Evolutionary conservation across 1,139 yeast genomes (phyloP), one percentile per base, ranked within the genome.

Genomic region (Diutina sp.): DNA sequence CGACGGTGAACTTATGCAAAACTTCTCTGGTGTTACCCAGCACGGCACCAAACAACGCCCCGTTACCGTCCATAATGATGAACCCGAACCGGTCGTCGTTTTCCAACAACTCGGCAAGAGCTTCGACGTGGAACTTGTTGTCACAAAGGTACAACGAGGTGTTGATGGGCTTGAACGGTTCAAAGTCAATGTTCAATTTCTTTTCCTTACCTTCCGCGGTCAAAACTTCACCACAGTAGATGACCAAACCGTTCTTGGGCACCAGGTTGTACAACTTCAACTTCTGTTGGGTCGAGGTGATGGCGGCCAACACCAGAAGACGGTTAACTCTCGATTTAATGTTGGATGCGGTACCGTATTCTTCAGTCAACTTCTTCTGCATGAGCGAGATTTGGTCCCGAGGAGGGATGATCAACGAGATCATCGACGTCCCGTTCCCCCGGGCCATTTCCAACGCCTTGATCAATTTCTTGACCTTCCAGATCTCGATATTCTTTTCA

Each of bases 401-500:
- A 64, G 99, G 99, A 54, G 99, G 95, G 62, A 93, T 89, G 66
- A 93, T 88, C 70, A 93, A 79, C 41, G 98, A 90, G 68, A 93
- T 93, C 98, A 93, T 93, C 45, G 99, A 93, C 55, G 99, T 93
- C 72, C 99, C 99, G 69, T 93, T 93, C 72, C 99, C 98, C 72
- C 97, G 83, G 58, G 98, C 98, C 67, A 76, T 75, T 69, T 91
- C 95, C 66, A 93, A 80, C 60, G 89, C 83, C 72, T 86, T 87
- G 77, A 86, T 83, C 80, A 87, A 77, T 75, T 93, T 93, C 79
- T 91, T 91, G 80, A 93, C 86, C 84, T 93, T 93, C 99, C 99
- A 93, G 77, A 93, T 90, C 78, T 93, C 97, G 71, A 93, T 93
- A 75, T 90, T 91, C 77, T 88, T 90, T 71, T 93, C 98, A 56